phyloP scores from a whole-genome alignment of 2,329 filamentous ascomycete genomes.

The Venturia pyrina region DNA sequence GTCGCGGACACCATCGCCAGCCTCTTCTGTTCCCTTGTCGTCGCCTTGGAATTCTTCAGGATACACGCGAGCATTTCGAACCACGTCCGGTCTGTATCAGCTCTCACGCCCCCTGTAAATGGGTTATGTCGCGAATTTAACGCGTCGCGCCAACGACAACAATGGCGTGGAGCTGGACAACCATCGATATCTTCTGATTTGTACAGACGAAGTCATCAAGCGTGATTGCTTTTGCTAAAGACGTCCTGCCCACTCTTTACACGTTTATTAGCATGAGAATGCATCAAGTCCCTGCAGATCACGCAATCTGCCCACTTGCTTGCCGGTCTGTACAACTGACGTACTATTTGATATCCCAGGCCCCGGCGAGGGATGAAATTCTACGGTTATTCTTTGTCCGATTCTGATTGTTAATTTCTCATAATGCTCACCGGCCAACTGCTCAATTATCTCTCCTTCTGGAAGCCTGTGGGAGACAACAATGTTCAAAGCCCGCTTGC shows the following conservation, averaged over 20 bases:
- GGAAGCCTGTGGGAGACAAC: neutral
- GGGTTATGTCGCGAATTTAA: too few species aligned
- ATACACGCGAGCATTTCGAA: too few species aligned
- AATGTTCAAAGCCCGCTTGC: neutral
- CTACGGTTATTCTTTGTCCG: neutral
- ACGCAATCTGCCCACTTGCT: neutral
- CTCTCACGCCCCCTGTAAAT: too few species aligned
- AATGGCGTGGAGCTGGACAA: too few species aligned
- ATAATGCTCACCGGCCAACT: neutral
- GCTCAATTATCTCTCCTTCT: neutral
- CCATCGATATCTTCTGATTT: too few species aligned
- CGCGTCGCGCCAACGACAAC: too few species aligned
- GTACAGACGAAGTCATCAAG: too few species aligned
- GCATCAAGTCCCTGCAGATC: neutral
- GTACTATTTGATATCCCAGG: neutral
- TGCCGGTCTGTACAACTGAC: neutral
- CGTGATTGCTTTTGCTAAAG: neutral
- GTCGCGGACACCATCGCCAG: too few species aligned
- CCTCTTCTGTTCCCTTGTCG: too few species aligned
- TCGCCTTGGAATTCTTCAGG: too few species aligned
- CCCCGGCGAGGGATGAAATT: neutral
- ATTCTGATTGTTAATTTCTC: neutral
- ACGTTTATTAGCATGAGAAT: neutral
- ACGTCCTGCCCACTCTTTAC: too few species aligned
- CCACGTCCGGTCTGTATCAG: too few species aligned